Evolutionary conservation across 805 yeast genomes (phyloP), one percentile per base, ranked within the genome.

Genomic region (Cephaloascus albidus): DNA sequence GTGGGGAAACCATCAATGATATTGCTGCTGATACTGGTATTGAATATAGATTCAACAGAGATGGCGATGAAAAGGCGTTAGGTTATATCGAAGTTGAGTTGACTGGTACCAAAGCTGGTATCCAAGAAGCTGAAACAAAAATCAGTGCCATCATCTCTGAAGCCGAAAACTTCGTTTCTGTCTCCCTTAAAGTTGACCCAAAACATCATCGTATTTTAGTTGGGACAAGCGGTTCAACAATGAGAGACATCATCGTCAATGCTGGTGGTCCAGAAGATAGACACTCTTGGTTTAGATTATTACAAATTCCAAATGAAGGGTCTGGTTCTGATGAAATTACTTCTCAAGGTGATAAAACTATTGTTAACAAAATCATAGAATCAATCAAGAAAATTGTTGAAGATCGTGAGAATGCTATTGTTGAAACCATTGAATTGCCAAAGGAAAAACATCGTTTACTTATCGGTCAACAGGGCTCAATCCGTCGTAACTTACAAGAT

Each of bases 1-100:
- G 72, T 43, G 97, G 97, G 55, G 90, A 85, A 44, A 74, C 72
- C 38, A 82, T 93, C 52, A 84, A 80, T 45, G 85, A 83, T 53
- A 81, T 94, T 42, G 76, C 85, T 44, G 88, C 81, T 38, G 76
- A 72, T 33, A 63, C 78, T 31, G 85, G 81, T 36, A 76, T 79
- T 38, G 81, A 79, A 47, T 68, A 76, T 57, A 54, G 58, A 38
- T 64, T 68, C 46, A 54, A 55, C 43, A 63, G 70, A 47, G 64
- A 64, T 40, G 59, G 58, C 15, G 59, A 55, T 27, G 80, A 72
- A 39, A 62, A 65, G 36, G 68, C 60, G 27, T 45, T 63, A 14
- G 83, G 78, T 4, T 62, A 52, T 39, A 81, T 79, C 34, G 81
- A 76, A 38, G 68, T 90, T 45, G 79, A 72, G 47, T 67, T 93